Evolutionary conservation across 2,329 filamentous ascomycete genomes (phyloP), one percentile per base, ranked within the genome.

Genomic region (Seiridium cupressi): DNA sequence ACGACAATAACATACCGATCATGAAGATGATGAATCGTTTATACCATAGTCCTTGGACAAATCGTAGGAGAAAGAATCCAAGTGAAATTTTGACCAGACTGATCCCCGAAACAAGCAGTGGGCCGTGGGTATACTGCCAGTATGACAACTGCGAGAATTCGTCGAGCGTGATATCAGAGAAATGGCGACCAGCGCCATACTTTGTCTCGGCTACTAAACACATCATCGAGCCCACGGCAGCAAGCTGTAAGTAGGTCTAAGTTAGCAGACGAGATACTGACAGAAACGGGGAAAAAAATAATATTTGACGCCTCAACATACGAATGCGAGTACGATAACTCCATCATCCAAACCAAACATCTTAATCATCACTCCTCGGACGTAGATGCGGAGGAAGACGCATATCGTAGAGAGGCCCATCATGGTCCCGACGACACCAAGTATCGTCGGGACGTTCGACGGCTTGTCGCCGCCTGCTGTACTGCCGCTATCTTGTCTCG

Each of bases 61-160:
- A 58, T n/a, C 60, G 60, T 26, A 60, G 31, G 13, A 62, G 55
- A 26, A 57, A 60, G 42, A 62, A 57, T 5, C 54, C 54, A 36
- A 62, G 44, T 18, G 60, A 62, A 5, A 62, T 51, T 26, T 62
- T 62, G 10, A 62, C 60, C 7, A 58, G n/a, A 34, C 60, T 62
- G 18, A 62, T 60, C 4, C 60, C 60, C 8, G 55, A 57, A n/a
- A 62, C 58, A 18, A 57, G 46, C 3, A 62, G 42, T 11, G 59
- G 55, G 6, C 58, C 58, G 26, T 57, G 57, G 32, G 58, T 44
- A 58, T 62, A 60, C 36, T 60, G 48, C 60, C 58, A 60, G 36
- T 55, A 58, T 26, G 53, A 48, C 10, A 61, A 51, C 13, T 49
- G 34, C 3, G 44, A 44, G n/a, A 57, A 62, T 18, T 60, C 58